Conservation (phyloP, 345 rosid genomes). For the Rhodamnia argentea region DNA sequence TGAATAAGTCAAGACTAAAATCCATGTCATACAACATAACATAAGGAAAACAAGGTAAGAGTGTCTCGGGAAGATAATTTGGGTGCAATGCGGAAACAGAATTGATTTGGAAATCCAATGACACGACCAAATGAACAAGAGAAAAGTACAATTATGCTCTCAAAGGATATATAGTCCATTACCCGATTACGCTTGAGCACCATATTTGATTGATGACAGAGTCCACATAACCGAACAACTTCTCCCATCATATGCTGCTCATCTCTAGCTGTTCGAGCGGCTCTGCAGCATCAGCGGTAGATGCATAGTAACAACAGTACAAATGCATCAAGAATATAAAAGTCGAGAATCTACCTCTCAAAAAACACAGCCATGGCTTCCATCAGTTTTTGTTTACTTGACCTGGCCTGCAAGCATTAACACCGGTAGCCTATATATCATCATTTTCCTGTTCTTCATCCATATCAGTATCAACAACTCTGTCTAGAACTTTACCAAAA, state of each 20-base stretch:
- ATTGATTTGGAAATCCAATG: not conserved
- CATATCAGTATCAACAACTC: not conserved
- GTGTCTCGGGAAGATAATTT: not conserved
- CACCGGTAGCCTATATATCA: not conserved
- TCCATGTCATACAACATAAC: not conserved
- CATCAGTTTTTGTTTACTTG: conserved; percentile 63
- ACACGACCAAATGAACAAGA: not conserved
- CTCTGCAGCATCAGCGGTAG: conserved; percentile 23
- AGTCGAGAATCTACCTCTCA: conserved; percentile 44
- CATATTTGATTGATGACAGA: conserved; percentile 81
- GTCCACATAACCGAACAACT: conserved; percentile 61
- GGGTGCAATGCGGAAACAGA: not conserved
- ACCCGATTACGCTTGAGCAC: conserved; percentile 81
- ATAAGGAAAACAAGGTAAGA: not conserved
- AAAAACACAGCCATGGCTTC: conserved; percentile 90
- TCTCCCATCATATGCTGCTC: conserved; percentile 51
- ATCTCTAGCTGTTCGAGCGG: conserved; percentile 49
- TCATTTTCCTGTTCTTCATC: not conserved
- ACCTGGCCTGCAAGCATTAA: conserved; percentile 50
- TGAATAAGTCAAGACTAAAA: not conserved
- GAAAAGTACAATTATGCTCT: not conserved
- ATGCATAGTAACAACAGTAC: not conserved
- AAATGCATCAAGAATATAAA: not conserved
- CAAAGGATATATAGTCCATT: not conserved
- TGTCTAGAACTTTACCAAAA: too few relatives aligned